Base-by-base conservation (phyloP, 164 flowering plant species). In the Chimonanthus praecox region DNA sequence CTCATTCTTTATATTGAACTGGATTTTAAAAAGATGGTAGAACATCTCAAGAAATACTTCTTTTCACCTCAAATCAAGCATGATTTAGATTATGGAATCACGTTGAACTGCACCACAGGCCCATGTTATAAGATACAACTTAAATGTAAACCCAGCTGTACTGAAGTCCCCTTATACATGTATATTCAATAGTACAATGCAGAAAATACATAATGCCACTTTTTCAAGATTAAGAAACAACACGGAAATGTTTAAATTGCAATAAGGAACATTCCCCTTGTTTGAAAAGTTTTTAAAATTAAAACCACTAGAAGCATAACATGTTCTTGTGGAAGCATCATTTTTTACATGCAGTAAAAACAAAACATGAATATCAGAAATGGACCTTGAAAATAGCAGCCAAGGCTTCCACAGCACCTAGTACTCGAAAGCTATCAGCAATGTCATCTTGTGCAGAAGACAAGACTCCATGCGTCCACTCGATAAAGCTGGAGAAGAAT, bases 341-440 rank as follows among this genome's bases (percentile, higher is more conserved):
- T 54, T 54, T 54, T 54, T 54, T n/a, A 54, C 60, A 54, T 54
- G 5, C 16, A 54, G 11, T 13, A 54, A 54, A 54, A 54, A 54
- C 16, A 54, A 33, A 15, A 66, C 9, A 46, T 15, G 48, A 66
- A 10, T 10, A 48, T 33, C 47, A 66, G 10, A 49, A 33, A 33
- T 7, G 58, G 68, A 95, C 99, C 98, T 95, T 92, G 78, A 90
- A 95, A 79, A 91, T 86, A 63, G 97, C 88, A 75, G 96, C 94
- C 72, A 93, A 78, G 58, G 98, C 92, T 83, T 90, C 98, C 75
- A 88, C 84, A 68, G 80, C 90, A 70, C 99, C 99, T 76, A 95
- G 87, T 74, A 92, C 82, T 50, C 83, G 89, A 64, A 95, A 95
- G 68, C 85, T 86, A 71, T 85, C 86, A 67, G 83, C 68, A 44